Base-by-base conservation (phyloP, 2,329 filamentous ascomycete genomes). In the Aureobasidium sp. region DNA sequence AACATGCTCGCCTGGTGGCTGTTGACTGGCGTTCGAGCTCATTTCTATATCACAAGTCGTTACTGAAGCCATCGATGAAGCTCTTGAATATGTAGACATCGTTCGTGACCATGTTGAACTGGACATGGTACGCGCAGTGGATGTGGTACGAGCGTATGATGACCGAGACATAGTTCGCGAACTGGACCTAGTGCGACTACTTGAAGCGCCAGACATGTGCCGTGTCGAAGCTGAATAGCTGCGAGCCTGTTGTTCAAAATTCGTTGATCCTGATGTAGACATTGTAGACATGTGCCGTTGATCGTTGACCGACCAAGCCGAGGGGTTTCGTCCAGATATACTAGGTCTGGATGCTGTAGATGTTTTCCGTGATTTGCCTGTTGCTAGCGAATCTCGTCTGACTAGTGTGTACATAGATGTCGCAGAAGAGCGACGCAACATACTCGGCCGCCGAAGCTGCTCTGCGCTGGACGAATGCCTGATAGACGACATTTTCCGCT, bases 331-430 rank as follows among this genome's bases (percentile, higher is more conserved):
- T 8, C 37, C 37, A 6, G 48, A 51, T 12, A 35, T 19, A 30
- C 30, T 34, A 11, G 35, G 40, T 6, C 40, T 24, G 11, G 40
- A 54, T 17, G 22, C 39, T 8, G 21, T 45, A 14, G 38, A 53
- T 11, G 16, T 11, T 14, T 19, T 53, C 0, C 50, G 39, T 8
- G 3, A 2, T 19, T 30, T 27, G 5, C 17, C 24, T n/a, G 19
- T 30, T 11, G 32, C 14, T 12, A 44, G 6, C 10, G 52, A 54
- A 11, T 54, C 52, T 19, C 52, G n/a, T 14, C 52, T 54, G 7
- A 54, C 52, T 6, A 54, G 32, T n/a, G 40, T 45, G 19, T 40
- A 54, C 52, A 47, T 40, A 6, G 51, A 24, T n/a, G 32, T 22
- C 2, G 34, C 17, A n/a, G 34, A 30, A 14, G 32, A 40, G 24